These are phyloP conservation scores for Prosopis cineraria DNA, from an alignment of 306 rosid species.

Conservation along the genomic window DNA sequence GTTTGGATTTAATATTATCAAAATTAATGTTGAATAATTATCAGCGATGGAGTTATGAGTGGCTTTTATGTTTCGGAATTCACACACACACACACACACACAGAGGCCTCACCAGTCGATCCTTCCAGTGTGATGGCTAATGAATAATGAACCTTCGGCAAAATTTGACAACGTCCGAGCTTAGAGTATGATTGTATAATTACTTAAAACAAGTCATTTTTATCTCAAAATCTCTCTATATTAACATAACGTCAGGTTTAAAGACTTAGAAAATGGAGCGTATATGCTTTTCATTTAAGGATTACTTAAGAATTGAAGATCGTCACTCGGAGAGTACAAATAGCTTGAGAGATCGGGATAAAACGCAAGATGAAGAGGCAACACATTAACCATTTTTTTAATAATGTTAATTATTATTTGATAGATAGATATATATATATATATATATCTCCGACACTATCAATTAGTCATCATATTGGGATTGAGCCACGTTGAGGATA, in stretches of 20 bases:
- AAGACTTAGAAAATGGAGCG: not conserved
- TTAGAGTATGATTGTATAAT: not conserved
- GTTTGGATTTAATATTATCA: too few species aligned
- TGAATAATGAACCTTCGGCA: not conserved
- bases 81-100: too few species aligned
- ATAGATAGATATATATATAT: too few species aligned
- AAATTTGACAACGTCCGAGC: not conserved
- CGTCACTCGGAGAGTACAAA: not conserved
- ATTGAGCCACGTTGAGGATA: not conserved
- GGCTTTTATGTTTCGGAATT: too few species aligned
- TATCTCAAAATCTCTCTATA: not conserved
- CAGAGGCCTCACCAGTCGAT: too few species aligned
- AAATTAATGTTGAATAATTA: too few species aligned
- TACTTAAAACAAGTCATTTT: not conserved
- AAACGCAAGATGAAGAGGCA: not conserved
- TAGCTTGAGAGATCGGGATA: not conserved
- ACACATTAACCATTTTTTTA: too few species aligned
- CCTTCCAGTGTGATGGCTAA: too few species aligned
- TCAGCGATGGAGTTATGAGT: not conserved
- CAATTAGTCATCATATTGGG: not conserved
- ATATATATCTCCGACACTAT: not conserved
- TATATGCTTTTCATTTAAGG: not conserved
- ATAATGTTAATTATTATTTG: too few species aligned
- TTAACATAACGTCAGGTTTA: not conserved
- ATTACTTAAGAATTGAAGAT: not conserved